Base-by-base conservation (phyloP, 2,329 filamentous ascomycete species). In the Albophoma yamanashiensis region DNA sequence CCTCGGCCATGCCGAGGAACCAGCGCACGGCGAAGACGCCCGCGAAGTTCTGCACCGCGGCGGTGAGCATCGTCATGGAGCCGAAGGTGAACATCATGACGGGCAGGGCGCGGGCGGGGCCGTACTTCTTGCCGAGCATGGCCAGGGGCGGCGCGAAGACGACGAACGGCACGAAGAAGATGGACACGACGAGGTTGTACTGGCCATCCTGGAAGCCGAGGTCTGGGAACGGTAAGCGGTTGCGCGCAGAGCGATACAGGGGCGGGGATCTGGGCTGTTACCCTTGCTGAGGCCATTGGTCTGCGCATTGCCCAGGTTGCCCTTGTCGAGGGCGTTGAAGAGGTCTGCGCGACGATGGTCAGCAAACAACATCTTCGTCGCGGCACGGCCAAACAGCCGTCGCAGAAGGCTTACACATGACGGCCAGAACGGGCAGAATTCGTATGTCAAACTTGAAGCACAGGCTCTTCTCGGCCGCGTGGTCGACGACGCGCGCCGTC, bases 131-230 rank as follows among this genome's bases (percentile, higher is more conserved):
- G 62, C 87, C 87, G 14, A 89, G 70, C 72, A 91, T 86, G 53
- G 74, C 73, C 1, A 76, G 63, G 11, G 74, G 70, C 0, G 86
- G 87, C 0, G 87, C 88, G 58, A 85, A 87, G 47, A 91, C 68
- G 58, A 91, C 88, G 69, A 88, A 91, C 0, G 89, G 89, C 7
- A 91, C 78, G 71, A 89, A 92, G 77, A 92, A 92, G 64, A 92
- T 85, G 64, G 79, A 83, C 47, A 92, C 73, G 55, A 90, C 78
- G 55, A 85, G 81, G 71, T 90, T 91, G 76, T 91, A 90, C 70
- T 89, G 81, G 66, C 84, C 79, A 3, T 68, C 60, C 59, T 80
- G 79, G 76, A 91, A 83, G 59, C 80, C 61, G 27, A 77, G 70
- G 57, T 76, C 74, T 79, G 22, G 34, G 7, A 25, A 1, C 1